Evolutionary conservation across 805 yeast genomes (phyloP), one percentile per base, ranked within the genome.

Genomic region (Ogataea neopini): DNA sequence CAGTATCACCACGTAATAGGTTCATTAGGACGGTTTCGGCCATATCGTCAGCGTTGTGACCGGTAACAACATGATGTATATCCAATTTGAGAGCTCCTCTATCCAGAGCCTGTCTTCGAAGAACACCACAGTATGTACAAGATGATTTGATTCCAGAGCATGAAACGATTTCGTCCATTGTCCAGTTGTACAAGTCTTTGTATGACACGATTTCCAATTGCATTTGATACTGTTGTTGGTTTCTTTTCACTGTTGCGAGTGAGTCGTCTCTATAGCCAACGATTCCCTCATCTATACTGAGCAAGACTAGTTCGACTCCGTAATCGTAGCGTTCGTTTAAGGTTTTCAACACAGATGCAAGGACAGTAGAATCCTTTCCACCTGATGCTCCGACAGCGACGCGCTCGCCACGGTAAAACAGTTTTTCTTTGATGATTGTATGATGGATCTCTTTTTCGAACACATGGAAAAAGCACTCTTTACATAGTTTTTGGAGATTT

Each of bases 321-420:
- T 94, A 94, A 60, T 87, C 70, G 68, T 94, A 81, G 48, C 97
- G 72, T 60, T 90, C 97, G 63, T 94, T 94, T 52, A 94, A 71
- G 0, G 92, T 79, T 61, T 90, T 94, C 66, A 94, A 67, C 2
- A 94, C 80, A 39, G 91, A 81, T 0, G 98, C 99, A 25, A 94
- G 70, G 1, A 94, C 99, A 0, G 99, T 94, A 4, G 97, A 88
- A 65, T 94, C 99, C 60, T 94, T 94, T 44, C 99, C 99, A 20
- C 99, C 99, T 1, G 97, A 88, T 0, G 99, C 99, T 14, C 99
- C 99, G 19, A 94, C 91, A 14, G 98, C 99, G 2, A 94, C 91
- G 22, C 71, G 77, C 61, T 94, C 99, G 13, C 98, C 98, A 0
- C 70, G 74, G 19, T 80, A 65, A 59, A 94, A 94, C 40, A 94